phyloP scores from a whole-genome alignment of 148 eudicot species.

The Persicaria maculosa region DNA sequence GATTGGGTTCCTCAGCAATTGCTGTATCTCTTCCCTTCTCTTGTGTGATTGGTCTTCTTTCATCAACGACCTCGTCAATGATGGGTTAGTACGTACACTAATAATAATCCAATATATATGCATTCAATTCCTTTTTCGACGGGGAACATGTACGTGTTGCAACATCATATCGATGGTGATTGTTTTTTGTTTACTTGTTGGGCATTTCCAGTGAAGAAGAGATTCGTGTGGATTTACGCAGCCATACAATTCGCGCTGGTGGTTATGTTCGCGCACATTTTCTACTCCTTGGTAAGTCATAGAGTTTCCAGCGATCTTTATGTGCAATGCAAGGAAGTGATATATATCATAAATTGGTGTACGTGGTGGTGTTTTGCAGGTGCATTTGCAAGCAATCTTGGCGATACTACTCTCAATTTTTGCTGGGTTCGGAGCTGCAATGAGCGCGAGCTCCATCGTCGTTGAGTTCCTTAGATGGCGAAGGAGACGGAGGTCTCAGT shows the following conservation, averaged over 20 bases:
- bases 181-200: background rate
- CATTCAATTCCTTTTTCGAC: background rate
- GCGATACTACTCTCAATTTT: slow-evolving; percentile 74
- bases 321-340: background rate
- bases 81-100: slow-evolving; percentile 48
- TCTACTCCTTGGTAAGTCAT: slow-evolving; percentile 67
- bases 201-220: slow-evolving; percentile 47
- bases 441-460: slow-evolving; percentile 64
- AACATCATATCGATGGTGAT: no score
- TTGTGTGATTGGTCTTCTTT: slow-evolving; percentile 69
- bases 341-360: background rate
- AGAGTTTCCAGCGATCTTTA: background rate
- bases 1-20: slow-evolving; percentile 68
- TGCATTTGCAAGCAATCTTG: slow-evolving; percentile 64
- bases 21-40: slow-evolving; percentile 91
- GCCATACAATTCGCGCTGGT: slow-evolving; percentile 59
- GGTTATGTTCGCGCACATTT: slow-evolving; percentile 72
- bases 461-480: slow-evolving; percentile 58
- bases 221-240: slow-evolving; percentile 78
- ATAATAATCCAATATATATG: background rate
- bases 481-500: slow-evolving; percentile 18
- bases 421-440: slow-evolving; percentile 74
- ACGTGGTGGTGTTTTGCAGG: slow-evolving; percentile 35
- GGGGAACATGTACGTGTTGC: no score
- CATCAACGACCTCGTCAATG: slow-evolving; percentile 80